phyloP scores from a whole-genome alignment of 2,329 filamentous ascomycete genomes.

The Talaromyces pinophilus region DNA sequence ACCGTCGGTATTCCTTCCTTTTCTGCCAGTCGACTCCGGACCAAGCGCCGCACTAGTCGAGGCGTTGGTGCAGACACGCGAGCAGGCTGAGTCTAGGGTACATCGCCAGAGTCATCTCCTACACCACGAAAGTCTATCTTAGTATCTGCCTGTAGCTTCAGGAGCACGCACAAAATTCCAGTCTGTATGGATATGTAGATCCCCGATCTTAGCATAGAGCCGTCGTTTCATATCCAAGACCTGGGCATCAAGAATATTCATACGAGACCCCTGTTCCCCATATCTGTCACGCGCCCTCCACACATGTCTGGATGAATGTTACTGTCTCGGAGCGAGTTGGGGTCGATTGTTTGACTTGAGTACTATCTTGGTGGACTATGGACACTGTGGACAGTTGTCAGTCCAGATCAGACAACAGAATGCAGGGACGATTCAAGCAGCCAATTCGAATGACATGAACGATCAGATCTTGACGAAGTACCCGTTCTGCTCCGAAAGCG shows the following conservation, averaged over 20 bases:
- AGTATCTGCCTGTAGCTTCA: neutral
- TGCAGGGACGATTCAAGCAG: neutral
- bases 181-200: neutral
- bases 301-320: neutral
- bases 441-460: constrained; percentile 5
- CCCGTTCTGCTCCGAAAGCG: constrained; percentile 19
- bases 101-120: constrained; percentile 2
- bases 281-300: constrained; percentile 16
- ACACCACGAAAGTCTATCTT: neutral
- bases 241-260: neutral
- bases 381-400: neutral
- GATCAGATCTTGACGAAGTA: neutral
- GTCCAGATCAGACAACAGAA: neutral
- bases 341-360: neutral
- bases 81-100: constrained; percentile 1
- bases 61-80: constrained; percentile 1
- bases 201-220: constrained; percentile 9
- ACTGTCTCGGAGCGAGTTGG: constrained; percentile 8
- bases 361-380: neutral
- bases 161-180: neutral
- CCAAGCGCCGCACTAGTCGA: constrained; percentile 2
- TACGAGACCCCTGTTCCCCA: neutral
- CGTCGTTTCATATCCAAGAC: constrained; percentile 16
- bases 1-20: neutral
- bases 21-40: neutral